Base-by-base conservation (phyloP, 208 protist species). In the Trypanosomatidae sp. region DNA sequence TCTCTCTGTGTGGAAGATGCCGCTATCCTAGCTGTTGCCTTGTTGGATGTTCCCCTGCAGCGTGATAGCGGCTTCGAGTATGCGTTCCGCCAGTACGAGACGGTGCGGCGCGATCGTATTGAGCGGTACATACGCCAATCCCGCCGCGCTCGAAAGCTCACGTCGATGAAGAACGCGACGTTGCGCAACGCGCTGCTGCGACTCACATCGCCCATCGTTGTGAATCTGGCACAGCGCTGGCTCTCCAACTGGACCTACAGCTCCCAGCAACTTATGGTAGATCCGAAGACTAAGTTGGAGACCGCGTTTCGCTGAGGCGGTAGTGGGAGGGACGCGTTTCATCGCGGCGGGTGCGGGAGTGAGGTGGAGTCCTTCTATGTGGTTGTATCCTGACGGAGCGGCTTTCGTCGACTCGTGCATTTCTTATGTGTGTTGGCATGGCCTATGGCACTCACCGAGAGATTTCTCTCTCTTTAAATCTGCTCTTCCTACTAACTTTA, bases 51-150 rank as follows among this genome's bases (percentile, higher is more conserved):
- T 39, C 93, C 93, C n/a, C 73, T 97, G 53, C 71, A 80, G 53
- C 86, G 73, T 19, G 93, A 97, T 77, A 84, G 69, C 55, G 93
- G 93, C 33, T 92, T 93, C 71, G 89, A 91, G 80, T 97, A 97
- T 70, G 91, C 83, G 3, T 97, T 97, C 66, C 76, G 70, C n/a
- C 89, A 91, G 73, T 97, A 92, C 77, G 93, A 97, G 73, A 86
- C 82, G 39, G 85, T 93, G 30, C 82, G 93, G 15, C 89, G 93
- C 17, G 87, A 92, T 56, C 89, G 93, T 19, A 87, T 95, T 30
- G 89, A 97, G 84, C 80, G 84, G 47, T 97, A 97, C 85, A 94
- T 94, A 69, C 85, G 93, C 1, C 93, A 97, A 73, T 93, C 93
- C 9, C 83, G 91, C 7, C 83, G 91, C 41, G 90, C 89, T 36